Evolutionary conservation across 495 filamentous ascomycete genomes (phyloP).

Genomic region (Penicillium pancosmium): DNA sequence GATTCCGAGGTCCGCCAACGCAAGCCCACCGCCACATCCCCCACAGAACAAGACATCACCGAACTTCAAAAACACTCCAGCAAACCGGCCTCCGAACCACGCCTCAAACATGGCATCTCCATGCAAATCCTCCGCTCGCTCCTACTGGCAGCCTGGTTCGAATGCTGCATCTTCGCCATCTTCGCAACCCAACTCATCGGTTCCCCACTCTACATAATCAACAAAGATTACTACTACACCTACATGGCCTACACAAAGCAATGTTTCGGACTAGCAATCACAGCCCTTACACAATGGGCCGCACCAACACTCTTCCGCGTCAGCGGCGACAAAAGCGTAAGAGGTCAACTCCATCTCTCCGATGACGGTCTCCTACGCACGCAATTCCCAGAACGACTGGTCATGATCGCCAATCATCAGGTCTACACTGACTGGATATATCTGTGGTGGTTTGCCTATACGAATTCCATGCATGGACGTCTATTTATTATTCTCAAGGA

Average conservation of each 20-base stretch:
- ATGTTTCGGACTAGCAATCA: conserved; percentile 61
- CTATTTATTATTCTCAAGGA: conserved; percentile 74
- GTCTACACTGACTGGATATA: conserved; percentile 76
- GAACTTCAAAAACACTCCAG: conserved; percentile 28
- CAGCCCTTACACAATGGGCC: conserved; percentile 64
- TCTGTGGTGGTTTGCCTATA: conserved; percentile 71
- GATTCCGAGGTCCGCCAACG: conserved; percentile 46
- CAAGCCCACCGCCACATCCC: conserved; percentile 28
- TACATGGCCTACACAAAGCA: conserved; percentile 70
- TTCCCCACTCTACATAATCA: conserved; percentile 61
- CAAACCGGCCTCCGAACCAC: conserved; percentile 38
- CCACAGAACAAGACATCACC: neutral
- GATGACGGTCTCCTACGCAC: conserved; percentile 58
- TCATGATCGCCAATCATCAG: conserved; percentile 70
- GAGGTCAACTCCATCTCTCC: conserved; percentile 57
- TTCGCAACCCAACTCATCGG: conserved; percentile 59
- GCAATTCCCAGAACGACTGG: conserved; percentile 61
- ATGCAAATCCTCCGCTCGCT: conserved; percentile 68
- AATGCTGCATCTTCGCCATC: conserved; percentile 55
- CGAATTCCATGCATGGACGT: conserved; percentile 65
- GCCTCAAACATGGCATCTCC: conserved; percentile 66
- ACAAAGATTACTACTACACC: conserved; percentile 60
- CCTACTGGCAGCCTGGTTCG: conserved; percentile 66
- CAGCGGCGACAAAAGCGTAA: conserved; percentile 62
- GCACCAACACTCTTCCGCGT: conserved; percentile 61